Conservation (phyloP, 805 yeast species). For the Hanseniaspora osmophila region DNA sequence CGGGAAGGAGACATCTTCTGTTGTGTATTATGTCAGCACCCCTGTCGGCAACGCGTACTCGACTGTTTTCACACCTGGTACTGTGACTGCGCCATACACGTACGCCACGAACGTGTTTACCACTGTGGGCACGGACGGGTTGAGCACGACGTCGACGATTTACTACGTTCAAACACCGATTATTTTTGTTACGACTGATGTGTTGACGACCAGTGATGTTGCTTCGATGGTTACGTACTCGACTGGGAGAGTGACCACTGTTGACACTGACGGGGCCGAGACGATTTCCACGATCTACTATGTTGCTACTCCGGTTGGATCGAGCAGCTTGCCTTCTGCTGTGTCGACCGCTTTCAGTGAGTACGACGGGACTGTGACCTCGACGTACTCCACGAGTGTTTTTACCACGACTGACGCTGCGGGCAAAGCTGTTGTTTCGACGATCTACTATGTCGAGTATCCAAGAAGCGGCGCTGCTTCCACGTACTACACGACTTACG, state of each 20-base stretch:
- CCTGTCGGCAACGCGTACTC: background rate
- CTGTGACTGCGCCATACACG: background rate
- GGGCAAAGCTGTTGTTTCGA: constrained; percentile 22
- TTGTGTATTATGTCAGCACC: background rate
- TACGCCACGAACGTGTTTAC: background rate
- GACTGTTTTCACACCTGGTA: background rate
- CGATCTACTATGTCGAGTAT: constrained; percentile 2
- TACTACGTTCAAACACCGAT: background rate
- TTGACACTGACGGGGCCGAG: background rate
- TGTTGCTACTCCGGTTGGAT: constrained; percentile 5
- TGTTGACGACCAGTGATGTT: background rate
- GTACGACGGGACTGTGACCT: background rate
- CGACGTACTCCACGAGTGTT: background rate
- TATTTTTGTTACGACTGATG: background rate
- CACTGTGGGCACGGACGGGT: background rate
- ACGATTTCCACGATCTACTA: background rate
- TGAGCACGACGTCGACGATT: background rate
- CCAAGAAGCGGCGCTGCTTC: constrained; percentile 1
- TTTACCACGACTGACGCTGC: background rate
- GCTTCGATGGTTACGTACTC: background rate
- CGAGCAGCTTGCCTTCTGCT: no score
- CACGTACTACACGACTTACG: background rate
- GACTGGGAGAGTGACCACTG: background rate
- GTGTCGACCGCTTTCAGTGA: constrained; percentile 5
- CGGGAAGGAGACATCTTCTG: constrained; percentile 22